A percentile compares a stretch with the other conserved stretches of the same genome.
Evolutionary conservation across 768 basidiomycete genomes (phyloP).

Genomic region (Candolleomyces aberdarensis): DNA sequence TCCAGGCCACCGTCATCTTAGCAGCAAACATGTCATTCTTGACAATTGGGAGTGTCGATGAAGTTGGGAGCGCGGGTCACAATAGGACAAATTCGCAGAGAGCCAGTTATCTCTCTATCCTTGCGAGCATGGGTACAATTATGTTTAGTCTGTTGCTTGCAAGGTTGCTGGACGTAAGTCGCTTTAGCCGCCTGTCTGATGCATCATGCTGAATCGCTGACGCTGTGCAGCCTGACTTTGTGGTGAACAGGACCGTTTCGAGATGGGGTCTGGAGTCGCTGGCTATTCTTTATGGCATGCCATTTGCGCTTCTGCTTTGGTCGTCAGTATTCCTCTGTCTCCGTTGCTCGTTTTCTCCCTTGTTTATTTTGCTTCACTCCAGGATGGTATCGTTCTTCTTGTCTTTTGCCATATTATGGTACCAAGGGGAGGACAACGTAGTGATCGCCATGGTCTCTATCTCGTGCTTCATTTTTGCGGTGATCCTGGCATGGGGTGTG

Average conservation of each 20-base stretch:
- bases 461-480: conserved; percentile 8
- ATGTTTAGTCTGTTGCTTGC: conserved; percentile 9
- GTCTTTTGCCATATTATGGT: conserved; percentile 20
- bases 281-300: conserved; percentile 12
- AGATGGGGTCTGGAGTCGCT: conserved; percentile 9
- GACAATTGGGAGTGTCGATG: conserved; percentile 11
- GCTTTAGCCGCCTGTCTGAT: not conserved
- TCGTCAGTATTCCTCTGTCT: conserved; percentile 1
- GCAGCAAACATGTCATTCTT: conserved; percentile 14
- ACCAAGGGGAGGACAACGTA: conserved; percentile 8
- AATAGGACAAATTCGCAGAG: conserved; percentile 8
- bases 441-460: conserved; percentile 14
- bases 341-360: not conserved
- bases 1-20: conserved; percentile 5
- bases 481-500: conserved; percentile 18
- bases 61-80: not conserved
- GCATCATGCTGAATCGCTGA: too few species aligned
- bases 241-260: conserved; percentile 8
- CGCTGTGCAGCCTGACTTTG: not conserved
- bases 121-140: conserved; percentile 11
- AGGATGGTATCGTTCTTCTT: conserved; percentile 22
- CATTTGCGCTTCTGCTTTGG: conserved; percentile 11
- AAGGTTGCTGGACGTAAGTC: conserved; percentile 3
- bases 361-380: not conserved
- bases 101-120: conserved; percentile 13